phyloP scores from a whole-genome alignment of 1,284 basidiomycete genomes.

The Bondarzewia mesenterica region DNA sequence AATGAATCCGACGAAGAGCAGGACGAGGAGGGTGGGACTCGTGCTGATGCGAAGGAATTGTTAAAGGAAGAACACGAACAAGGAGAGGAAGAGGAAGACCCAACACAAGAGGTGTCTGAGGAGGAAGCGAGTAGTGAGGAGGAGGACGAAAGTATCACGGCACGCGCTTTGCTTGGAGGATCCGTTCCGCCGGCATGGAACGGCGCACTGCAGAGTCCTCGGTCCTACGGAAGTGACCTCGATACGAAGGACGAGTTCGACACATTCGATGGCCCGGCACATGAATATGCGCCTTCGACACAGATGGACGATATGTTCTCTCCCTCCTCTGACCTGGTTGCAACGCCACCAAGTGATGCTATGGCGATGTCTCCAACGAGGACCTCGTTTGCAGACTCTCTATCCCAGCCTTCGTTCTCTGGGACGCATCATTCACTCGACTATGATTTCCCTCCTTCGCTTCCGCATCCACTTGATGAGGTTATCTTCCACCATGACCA shows the following conservation, averaged over 20 bases:
- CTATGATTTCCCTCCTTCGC: not conserved
- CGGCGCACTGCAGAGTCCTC: not conserved
- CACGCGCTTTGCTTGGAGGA: conserved; percentile 6
- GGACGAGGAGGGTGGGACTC: not conserved
- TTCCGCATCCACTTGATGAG: not conserved
- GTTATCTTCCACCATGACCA: not conserved
- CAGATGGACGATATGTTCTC: conserved; percentile 10
- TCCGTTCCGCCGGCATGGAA: not conserved
- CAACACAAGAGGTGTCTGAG: not conserved
- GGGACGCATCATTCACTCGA: not conserved
- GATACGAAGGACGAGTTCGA: conserved; percentile 8
- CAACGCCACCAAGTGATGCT: conserved; percentile 12
- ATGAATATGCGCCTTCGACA: conserved; percentile 1
- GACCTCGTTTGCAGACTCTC: not conserved
- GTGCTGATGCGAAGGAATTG: conserved; percentile 17
- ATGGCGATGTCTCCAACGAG: not conserved
- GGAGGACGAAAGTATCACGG: not conserved
- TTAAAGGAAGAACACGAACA: conserved; percentile 13
- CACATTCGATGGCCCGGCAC: not conserved
- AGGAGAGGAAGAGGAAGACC: conserved; percentile 14
- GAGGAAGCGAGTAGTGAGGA: not conserved
- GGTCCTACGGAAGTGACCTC: not conserved
- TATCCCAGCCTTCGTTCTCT: conserved; percentile 1
- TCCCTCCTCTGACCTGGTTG: conserved; percentile 11
- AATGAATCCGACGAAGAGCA: conserved; percentile 12